phyloP scores from a whole-genome alignment of 345 rosid species.

The Murraya koenigii region DNA sequence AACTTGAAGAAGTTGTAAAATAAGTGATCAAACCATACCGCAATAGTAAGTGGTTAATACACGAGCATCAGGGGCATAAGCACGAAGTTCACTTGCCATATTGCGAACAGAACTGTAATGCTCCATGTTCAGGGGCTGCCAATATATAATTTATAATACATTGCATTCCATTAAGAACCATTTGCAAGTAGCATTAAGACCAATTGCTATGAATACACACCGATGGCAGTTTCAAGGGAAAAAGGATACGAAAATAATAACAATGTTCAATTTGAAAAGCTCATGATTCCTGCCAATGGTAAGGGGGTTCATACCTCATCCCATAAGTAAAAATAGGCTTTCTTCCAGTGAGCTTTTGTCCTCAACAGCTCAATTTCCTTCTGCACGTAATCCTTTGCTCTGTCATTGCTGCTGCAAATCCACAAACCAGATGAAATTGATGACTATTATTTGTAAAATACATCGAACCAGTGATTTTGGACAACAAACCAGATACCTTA shows the following conservation, averaged over 20 bases:
- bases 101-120: conserved; percentile 74
- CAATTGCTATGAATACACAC: not conserved
- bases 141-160: conserved; percentile 1
- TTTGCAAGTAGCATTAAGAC: conserved; percentile 3
- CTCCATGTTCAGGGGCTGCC: conserved; percentile 90
- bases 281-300: conserved; percentile 1
- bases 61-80: conserved; percentile 95
- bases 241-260: not conserved
- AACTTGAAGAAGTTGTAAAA: not conserved
- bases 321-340: conserved; percentile 95
- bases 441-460: conserved; percentile 33
- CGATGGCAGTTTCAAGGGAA: not conserved
- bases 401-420: conserved; percentile 57
- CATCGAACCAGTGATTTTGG: conserved; percentile 31
- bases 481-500: conserved; percentile 49
- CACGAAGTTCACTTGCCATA: conserved; percentile 83
- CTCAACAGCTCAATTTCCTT: conserved; percentile 86
- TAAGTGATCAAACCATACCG: conserved; percentile 43
- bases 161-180: conserved; percentile 2
- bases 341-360: conserved; percentile 90
- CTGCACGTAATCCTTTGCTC: conserved; percentile 69
- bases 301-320: conserved; percentile 65
- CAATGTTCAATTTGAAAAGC: not conserved
- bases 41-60: conserved; percentile 89
- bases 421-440: conserved; percentile 25